These are phyloP conservation scores for Sporothrix protearum DNA, from an alignment of 2,329 filamentous ascomycete genomes.

Conservation along the genomic window DNA sequence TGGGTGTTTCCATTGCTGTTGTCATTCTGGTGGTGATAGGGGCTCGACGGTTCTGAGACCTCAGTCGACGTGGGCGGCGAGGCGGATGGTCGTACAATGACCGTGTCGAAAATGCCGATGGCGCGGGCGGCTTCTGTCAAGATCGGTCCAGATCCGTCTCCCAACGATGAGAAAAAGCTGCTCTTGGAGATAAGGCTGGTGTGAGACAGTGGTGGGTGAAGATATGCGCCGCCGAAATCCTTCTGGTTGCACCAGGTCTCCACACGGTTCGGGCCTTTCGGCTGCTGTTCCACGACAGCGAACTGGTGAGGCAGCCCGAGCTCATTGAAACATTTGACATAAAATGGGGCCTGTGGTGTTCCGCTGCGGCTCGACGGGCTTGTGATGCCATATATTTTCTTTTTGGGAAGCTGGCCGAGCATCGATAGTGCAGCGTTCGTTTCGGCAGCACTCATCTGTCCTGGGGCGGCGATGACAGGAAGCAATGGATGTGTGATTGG, in stretches of 20 bases:
- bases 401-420: constrained; percentile 75
- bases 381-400: constrained; percentile 76
- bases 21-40: constrained; percentile 39
- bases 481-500: constrained; percentile 83
- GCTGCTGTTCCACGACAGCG: constrained; percentile 66
- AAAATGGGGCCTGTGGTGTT: constrained; percentile 76
- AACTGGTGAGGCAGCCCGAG: constrained; percentile 83
- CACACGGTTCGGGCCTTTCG: constrained; percentile 61
- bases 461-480: constrained; percentile 79
- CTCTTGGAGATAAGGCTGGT: constrained; percentile 55
- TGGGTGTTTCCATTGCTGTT: constrained; percentile 2
- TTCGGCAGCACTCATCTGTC: constrained; percentile 79
- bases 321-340: constrained; percentile 78
- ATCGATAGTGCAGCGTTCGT: constrained; percentile 76
- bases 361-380: constrained; percentile 59
- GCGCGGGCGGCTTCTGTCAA: constrained; percentile 73
- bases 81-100: constrained; percentile 58
- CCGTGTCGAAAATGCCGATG: constrained; percentile 79
- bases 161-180: constrained; percentile 50
- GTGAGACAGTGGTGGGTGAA: constrained; percentile 67
- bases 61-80: constrained; percentile 45
- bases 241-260: constrained; percentile 69
- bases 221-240: constrained; percentile 76
- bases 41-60: constrained; percentile 48
- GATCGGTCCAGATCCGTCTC: constrained; percentile 50